Conservation (phyloP, 1,139 yeast species). For the Suhomyces terraborum region DNA sequence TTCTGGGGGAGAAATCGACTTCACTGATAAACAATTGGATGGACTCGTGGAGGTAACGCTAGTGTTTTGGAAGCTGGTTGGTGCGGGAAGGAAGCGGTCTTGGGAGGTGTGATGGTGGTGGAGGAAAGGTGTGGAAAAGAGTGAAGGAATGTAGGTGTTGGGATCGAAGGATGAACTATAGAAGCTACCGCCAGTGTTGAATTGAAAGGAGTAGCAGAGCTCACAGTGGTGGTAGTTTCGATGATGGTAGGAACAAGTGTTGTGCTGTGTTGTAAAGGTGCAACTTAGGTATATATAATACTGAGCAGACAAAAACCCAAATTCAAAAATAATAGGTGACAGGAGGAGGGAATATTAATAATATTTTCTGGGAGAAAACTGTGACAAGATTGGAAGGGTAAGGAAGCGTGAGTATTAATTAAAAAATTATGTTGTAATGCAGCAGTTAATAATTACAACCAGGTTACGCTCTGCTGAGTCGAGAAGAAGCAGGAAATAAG, state of each 20-base stretch:
- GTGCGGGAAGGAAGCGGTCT: background rate
- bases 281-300: constrained; percentile 11
- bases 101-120: background rate
- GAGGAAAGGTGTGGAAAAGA: background rate
- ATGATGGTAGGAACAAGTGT: too few relatives aligned
- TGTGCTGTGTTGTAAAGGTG: constrained; percentile 1
- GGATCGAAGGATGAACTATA: too few relatives aligned
- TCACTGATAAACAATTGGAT: too few relatives aligned
- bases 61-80: background rate
- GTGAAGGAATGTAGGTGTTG: too few relatives aligned
- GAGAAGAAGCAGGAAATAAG: background rate
- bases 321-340: constrained; percentile 8
- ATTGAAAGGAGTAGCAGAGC: too few relatives aligned
- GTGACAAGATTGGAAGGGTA: constrained; percentile 1
- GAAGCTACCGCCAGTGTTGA: too few relatives aligned
- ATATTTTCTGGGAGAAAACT: constrained; percentile 3
- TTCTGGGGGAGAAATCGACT: too few relatives aligned
- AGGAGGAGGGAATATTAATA: constrained; percentile 10
- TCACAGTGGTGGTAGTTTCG: too few relatives aligned
- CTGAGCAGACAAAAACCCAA: constrained; percentile 9
- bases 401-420: too few relatives aligned
- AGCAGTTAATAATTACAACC: constrained; percentile 3
- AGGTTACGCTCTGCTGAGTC: background rate
- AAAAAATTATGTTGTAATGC: background rate
- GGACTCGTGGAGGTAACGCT: too few relatives aligned